Evolutionary conservation across 768 basidiomycete species (phyloP), one percentile per base, ranked within the genome.

Genomic region (Suillus ampliporus): DNA sequence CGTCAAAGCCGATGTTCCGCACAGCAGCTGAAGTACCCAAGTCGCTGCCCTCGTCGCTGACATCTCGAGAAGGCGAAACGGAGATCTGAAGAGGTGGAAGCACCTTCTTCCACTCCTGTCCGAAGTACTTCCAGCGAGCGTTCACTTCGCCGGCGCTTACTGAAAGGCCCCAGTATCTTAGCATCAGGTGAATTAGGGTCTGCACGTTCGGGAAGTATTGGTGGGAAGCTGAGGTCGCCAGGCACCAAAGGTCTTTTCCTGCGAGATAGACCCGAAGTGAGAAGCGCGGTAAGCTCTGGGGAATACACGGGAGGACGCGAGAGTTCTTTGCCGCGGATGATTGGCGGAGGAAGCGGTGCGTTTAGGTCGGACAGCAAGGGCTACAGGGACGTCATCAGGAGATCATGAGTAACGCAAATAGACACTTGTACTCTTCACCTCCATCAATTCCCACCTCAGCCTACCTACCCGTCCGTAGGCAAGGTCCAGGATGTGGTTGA

Each of bases 381-480:
- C 91, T 93, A 61, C 17, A 23, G 28, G 10, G 62, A 48, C 41
- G 47, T 54, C 14, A 57, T 68, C 54, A 67, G 61, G 59, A 28
- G 37, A 62, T 59, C 17, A 58, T 13, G 38, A 26, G 54, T 38
- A 19, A 38, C 48, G 57, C 19, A 57, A 56, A 34, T 26, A 31
- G 37, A 50, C 31, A 43, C 19, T n/a, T 57, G 61, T 23, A 28
- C 44, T 41, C 46, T 50, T 65, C 66, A 91, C 92, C 78, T 88
- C 73, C 74, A 92, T 77, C 47, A 93, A 73, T 67, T 92, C 89
- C 76, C 84, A 83, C 68, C 81, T 85, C 17, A 94, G 74, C 69
- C 83, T 89, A 26, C 92, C 92, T 66, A 84, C 86, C 62, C 92
- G 81, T 35, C 91, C 92, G 74, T 92, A 94, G 31, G 92, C 92